Evolutionary conservation across 345 rosid species (phyloP).

Genomic region (Combretum micranthum): DNA sequence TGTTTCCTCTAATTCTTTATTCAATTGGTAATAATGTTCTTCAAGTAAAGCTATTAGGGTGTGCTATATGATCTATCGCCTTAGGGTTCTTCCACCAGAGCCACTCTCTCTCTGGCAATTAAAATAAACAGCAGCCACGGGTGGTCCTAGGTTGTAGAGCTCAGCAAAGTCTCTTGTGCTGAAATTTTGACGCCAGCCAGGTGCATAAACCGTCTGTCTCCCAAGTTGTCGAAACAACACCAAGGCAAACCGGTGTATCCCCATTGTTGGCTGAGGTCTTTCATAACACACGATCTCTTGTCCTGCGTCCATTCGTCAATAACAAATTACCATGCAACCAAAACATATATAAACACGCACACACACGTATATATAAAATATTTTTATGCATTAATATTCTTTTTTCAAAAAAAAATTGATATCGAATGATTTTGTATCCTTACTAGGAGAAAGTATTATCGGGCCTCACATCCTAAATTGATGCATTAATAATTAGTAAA

Average conservation of each 20-base stretch:
- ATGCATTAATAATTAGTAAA: no score
- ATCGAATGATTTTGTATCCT: no score
- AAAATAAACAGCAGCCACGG: conserved; percentile 70
- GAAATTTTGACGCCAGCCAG: conserved; percentile 89
- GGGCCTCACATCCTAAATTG: no score
- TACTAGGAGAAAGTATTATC: no score
- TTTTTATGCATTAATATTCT: no score
- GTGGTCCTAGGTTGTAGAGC: conserved; percentile 75
- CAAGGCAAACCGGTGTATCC: conserved; percentile 70
- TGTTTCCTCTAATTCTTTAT: no score
- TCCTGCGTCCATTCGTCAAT: conserved; percentile 24
- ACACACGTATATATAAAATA: no score
- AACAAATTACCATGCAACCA: no score
- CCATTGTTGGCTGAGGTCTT: conserved; percentile 62
- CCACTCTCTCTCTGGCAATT: conserved; percentile 87
- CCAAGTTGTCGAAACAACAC: conserved; percentile 71
- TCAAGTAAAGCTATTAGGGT: no score
- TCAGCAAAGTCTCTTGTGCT: conserved; percentile 77
- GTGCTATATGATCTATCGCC: background rate
- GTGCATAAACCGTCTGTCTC: conserved; percentile 82
- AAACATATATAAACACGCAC: no score
- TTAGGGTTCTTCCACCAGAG: conserved; percentile 49
- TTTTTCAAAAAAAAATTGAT: no score
- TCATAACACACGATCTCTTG: conserved; percentile 72
- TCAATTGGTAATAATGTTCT: no score